phyloP scores from a whole-genome alignment of 2,329 filamentous ascomycete genomes.

The Neoarthrinium moseri region DNA sequence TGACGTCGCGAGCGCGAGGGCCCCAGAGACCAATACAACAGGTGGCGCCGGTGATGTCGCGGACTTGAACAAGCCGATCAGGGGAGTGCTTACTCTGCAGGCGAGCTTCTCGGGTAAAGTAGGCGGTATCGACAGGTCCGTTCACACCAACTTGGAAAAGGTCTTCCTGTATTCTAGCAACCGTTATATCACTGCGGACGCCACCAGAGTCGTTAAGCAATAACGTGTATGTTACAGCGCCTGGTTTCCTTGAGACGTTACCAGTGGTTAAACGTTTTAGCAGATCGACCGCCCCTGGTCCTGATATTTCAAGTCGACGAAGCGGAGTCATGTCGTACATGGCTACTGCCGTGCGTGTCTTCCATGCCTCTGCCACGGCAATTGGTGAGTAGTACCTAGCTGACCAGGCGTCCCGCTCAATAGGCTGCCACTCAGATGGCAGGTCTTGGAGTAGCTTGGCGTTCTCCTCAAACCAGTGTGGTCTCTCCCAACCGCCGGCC shows the following conservation, averaged over 20 bases:
- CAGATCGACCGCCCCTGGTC: conserved; percentile 54
- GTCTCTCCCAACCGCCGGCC: conserved; percentile 59
- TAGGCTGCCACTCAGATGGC: conserved; percentile 52
- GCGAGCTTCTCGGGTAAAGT: conserved; percentile 52
- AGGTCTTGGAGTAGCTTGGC: conserved; percentile 47
- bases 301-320: conserved; percentile 55
- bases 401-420: conserved; percentile 59
- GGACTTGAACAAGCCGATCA: conserved; percentile 45
- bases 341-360: conserved; percentile 60
- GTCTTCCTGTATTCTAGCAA: conserved; percentile 48
- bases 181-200: conserved; percentile 56
- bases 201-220: conserved; percentile 53
- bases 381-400: conserved; percentile 56
- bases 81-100: conserved; percentile 40
- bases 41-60: conserved; percentile 58
- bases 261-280: conserved; percentile 53
- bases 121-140: conserved; percentile 51
- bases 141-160: conserved; percentile 58
- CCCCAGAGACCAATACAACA: conserved; percentile 65
- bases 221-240: conserved; percentile 54
- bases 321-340: conserved; percentile 64
- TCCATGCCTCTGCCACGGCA: conserved; percentile 61
- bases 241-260: conserved; percentile 44
- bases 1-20: conserved; percentile 51
- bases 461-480: conserved; percentile 62